A percentile compares a stretch with the other conserved stretches of the same genome.
These are phyloP conservation scores for Neonectria magnoliae DNA, from an alignment of 2,329 filamentous ascomycete genomes.

Conservation along the genomic window DNA sequence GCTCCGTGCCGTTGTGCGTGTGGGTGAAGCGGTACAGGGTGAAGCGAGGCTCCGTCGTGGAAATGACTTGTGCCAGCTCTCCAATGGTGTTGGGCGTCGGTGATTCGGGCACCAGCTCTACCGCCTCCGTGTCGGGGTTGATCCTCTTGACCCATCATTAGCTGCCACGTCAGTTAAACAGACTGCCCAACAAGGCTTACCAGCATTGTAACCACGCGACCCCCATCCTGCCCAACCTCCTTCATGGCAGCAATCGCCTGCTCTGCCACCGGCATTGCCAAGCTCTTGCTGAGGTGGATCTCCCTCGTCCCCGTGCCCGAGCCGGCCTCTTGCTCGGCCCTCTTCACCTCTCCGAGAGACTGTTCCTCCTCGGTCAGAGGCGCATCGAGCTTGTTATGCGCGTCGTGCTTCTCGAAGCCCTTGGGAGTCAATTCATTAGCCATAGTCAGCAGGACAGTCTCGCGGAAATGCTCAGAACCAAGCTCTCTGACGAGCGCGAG, in stretches of 20 bases:
- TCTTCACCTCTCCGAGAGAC: constrained; percentile 75
- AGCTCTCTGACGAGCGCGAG: constrained; percentile 80
- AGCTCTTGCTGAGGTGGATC: constrained; percentile 66
- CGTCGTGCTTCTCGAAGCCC: constrained; percentile 79
- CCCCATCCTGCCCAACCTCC: constrained; percentile 62
- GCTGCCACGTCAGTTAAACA: not conserved
- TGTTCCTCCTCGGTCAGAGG: constrained; percentile 84
- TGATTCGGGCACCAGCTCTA: constrained; percentile 70
- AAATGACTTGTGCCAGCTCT: constrained; percentile 69
- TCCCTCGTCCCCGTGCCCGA: constrained; percentile 70
- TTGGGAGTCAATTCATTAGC: constrained; percentile 73
- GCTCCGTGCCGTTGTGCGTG: constrained; percentile 61
- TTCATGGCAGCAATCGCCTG: constrained; percentile 73
- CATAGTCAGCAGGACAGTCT: constrained; percentile 78
- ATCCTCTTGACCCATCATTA: constrained; percentile 67
- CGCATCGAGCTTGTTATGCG: constrained; percentile 70
- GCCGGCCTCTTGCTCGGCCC: constrained; percentile 79
- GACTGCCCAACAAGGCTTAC: constrained; percentile 53
- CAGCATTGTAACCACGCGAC: constrained; percentile 70
- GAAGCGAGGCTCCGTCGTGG: constrained; percentile 76
- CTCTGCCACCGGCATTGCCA: constrained; percentile 68
- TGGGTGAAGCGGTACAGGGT: constrained; percentile 78
- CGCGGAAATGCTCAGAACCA: constrained; percentile 80
- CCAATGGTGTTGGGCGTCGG: constrained; percentile 64
- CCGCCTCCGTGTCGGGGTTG: constrained; percentile 73